Evolutionary conservation across 805 yeast genomes (phyloP), one percentile per base, ranked within the genome.

Genomic region (Peterozyma toletana): DNA sequence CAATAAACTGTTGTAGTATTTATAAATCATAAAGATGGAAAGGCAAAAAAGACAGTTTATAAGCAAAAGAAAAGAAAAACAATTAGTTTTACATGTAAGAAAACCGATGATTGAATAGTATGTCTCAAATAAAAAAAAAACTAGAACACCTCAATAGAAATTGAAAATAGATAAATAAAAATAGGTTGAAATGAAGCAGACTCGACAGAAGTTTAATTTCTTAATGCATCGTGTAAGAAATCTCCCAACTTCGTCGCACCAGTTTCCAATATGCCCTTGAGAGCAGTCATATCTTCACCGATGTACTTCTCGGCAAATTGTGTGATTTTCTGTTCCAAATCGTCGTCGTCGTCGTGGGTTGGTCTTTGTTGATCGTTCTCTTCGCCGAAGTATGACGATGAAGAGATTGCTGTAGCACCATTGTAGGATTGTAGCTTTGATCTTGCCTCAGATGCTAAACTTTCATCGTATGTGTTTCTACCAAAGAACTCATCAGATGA

Each of bases 401-500:
- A 89, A 1, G 98, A 91, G 52, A 93, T 93, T 6, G 96, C 78
- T 38, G 86, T 83, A 2, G 98, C 95, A 44, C 91, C 93, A 47
- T 77, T 78, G 64, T 86, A 93, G 3, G 83, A 68, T 60, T 83
- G 88, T 44, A 93, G 70, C 56, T 93, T 90, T n/a, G 76, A 58
- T 50, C 75, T 74, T 2, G 97, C 97, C 62, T 89, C 96, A 38
- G 73, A 73, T 44, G 83, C 83, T 35, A 86, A 86, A 2, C 70
- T 71, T 51, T 85, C 84, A 56, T 88, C 97, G 57, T 77, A 87
- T 21, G 80, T 68, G 37, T 90, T 91, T 57, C 96, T 81, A 15
- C 96, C 96, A 63, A 93, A 93, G 56, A 77, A 79, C 67, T 90
- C 95, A 64, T 93, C 98, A 2, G 97, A 90, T 0, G 98, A 93